These are phyloP conservation scores for Solanum piurae DNA, from an alignment of 257 asterid species.

Conservation along the genomic window DNA sequence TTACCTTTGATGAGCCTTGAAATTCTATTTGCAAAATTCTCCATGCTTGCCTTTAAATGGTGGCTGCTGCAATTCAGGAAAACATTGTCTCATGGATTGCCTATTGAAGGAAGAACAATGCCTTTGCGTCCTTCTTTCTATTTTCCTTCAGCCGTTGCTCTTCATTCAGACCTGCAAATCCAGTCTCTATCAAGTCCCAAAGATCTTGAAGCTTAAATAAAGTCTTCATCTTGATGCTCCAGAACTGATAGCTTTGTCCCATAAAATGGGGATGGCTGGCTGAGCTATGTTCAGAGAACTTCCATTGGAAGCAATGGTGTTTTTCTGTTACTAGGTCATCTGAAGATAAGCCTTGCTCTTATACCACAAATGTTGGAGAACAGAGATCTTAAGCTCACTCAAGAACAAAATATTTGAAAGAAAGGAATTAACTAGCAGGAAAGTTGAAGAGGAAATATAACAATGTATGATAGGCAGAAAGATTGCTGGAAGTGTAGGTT, in stretches of 20 bases:
- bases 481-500: not conserved
- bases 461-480: too few relatives aligned
- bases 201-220: not conserved
- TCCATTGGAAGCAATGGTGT: not conserved
- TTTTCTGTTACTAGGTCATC: not conserved
- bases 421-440: not conserved
- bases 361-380: not conserved
- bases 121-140: not conserved
- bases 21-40: not conserved
- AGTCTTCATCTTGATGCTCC: not conserved
- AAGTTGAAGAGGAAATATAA: too few relatives aligned
- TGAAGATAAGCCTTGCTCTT: not conserved
- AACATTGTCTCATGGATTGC: not conserved
- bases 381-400: not conserved
- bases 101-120: not conserved
- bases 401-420: not conserved
- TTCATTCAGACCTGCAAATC: not conserved
- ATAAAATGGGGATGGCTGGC: not conserved
- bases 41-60: not conserved
- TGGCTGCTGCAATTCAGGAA: not conserved
- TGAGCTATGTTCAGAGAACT: not conserved
- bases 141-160: not conserved
- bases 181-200: not conserved
- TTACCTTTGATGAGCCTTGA: too few relatives aligned
- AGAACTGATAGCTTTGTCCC: not conserved